Conservation (phyloP, 1,139 yeast species). For the Sugiyamaella sp. region DNA sequence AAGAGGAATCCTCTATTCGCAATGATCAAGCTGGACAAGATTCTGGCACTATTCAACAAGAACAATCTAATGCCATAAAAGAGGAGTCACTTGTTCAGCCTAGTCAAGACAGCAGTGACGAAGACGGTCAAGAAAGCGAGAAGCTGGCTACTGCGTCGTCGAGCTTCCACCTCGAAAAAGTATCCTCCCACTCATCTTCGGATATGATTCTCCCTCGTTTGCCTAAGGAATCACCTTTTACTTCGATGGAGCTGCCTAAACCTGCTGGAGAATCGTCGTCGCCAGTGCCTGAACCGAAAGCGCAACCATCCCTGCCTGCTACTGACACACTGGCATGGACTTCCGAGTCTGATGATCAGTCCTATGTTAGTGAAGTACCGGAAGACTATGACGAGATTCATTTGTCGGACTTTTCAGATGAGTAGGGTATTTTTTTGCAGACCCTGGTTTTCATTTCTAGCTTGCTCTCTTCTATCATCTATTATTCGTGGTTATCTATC, state of each 20-base stretch:
- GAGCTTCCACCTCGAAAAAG: conserved; percentile 4
- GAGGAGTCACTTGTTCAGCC: conserved; percentile 12
- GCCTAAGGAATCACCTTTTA: conserved; percentile 29
- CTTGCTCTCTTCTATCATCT: background rate
- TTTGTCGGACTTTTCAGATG: conserved; percentile 27
- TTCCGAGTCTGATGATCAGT: conserved; percentile 11
- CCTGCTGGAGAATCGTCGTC: background rate
- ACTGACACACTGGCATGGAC: conserved; percentile 2
- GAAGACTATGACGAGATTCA: conserved; percentile 27
- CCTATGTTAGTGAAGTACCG: conserved; percentile 11
- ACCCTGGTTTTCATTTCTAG: background rate
- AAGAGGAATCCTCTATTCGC: background rate
- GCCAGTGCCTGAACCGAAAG: background rate
- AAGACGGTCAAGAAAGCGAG: conserved; percentile 7
- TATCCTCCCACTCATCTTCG: conserved; percentile 18
- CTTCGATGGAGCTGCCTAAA: conserved; percentile 20
- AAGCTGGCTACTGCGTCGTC: conserved; percentile 7
- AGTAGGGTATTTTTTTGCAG: background rate
- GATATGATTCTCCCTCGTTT: conserved; percentile 33
- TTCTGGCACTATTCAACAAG: background rate
- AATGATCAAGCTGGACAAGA: conserved; percentile 1
- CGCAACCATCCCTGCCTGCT: background rate
- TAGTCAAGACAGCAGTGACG: conserved; percentile 9
- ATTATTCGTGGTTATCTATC: conserved; percentile 1
- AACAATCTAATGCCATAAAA: background rate